Evolutionary conservation across 495 filamentous ascomycete genomes (phyloP), one percentile per base, ranked within the genome.

Genomic region (Aspergillus sclerotioniger): DNA sequence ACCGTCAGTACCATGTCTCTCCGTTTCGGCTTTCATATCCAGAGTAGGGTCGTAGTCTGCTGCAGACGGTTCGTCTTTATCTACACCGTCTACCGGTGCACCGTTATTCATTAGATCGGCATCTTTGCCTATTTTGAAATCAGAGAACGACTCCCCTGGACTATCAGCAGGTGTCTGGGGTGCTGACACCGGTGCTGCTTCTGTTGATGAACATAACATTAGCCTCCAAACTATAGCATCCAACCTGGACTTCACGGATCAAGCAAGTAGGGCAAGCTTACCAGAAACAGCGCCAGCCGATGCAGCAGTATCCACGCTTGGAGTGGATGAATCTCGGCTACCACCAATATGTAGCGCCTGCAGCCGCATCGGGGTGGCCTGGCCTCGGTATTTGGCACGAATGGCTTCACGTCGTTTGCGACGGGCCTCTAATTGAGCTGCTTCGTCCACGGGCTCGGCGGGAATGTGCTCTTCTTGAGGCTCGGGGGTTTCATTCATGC

Each of bases 11-110:
- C 86, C 85, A 60, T 91, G 84, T 53, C 90, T 84, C 50, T 86
- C 76, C 61, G 85, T 82, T 66, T 98, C 93, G 71, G 96, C 90
- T 71, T 86, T 84, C 90, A 96, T 95, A 69, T 98, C 94, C 64
- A 84, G 74, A 4, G 89, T 96, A 0, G 94, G 95, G 68, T 97
- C 92, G 73, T 98, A 97, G 65, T 97, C 91, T 62, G 94, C 94
- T 51, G 94, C 94, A 37, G 93, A 97, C 43, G 89, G 90, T 15
- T 89, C 91, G 58, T 90, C 85, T 67, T 87, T 84, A 48, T 88
- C 88, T 57, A 73, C 75, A 58, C 66, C 73, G 57, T 74, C 76
- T 58, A 77, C 77, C 49, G 71, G 67, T 49, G 76, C 77, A 70
- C 80, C 80, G 28, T 73, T 74, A 54, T 90, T 87, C 62, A 84